Percentiles rank a stretch among this genome's conserved stretches.
These are phyloP conservation scores for Fragilariopsis cylindrus DNA, from an alignment of 108 stramenopile genomes.

Conservation along the genomic window DNA sequence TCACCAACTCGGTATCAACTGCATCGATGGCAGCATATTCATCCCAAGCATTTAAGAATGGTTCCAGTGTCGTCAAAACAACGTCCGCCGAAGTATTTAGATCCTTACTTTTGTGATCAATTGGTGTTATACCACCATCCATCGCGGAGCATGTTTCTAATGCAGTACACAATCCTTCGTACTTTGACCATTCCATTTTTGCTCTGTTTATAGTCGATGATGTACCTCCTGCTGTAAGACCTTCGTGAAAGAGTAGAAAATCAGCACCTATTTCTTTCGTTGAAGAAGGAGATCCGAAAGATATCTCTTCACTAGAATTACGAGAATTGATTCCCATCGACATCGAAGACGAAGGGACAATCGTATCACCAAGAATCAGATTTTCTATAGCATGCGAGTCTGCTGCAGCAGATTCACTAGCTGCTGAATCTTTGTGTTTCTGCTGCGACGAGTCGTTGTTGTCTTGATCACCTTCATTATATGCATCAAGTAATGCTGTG, in stretches of 20 bases:
- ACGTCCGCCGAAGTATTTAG: slow-evolving; percentile 17
- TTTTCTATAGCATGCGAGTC: slow-evolving; percentile 65
- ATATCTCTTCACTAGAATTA: slow-evolving; percentile 24
- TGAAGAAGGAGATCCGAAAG: slow-evolving; percentile 6
- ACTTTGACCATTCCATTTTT: slow-evolving; percentile 49
- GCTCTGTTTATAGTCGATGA: slow-evolving; percentile 31
- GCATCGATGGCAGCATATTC: slow-evolving; percentile 60
- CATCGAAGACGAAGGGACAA: slow-evolving; percentile 40
- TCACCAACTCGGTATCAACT: slow-evolving; percentile 77
- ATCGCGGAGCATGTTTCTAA: slow-evolving; percentile 43
- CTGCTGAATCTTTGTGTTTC: background rate
- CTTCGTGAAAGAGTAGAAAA: slow-evolving; percentile 74
- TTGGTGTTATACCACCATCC: slow-evolving; percentile 3
- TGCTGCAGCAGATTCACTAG: slow-evolving; percentile 31
- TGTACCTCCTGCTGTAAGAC: slow-evolving; percentile 26
- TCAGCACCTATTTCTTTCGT: slow-evolving; percentile 31
- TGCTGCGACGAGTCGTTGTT: background rate
- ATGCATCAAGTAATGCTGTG: slow-evolving; percentile 67
- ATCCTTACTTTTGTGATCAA: slow-evolving; percentile 16
- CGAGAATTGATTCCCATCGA: background rate
- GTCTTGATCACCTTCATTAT: slow-evolving; percentile 45
- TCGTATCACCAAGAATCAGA: slow-evolving; percentile 68
- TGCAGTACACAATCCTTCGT: slow-evolving; percentile 70
- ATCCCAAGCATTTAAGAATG: slow-evolving; percentile 79
- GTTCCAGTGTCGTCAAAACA: slow-evolving; percentile 46